Conservation (phyloP, 768 basidiomycete species). For the Leccinum variicolor region DNA sequence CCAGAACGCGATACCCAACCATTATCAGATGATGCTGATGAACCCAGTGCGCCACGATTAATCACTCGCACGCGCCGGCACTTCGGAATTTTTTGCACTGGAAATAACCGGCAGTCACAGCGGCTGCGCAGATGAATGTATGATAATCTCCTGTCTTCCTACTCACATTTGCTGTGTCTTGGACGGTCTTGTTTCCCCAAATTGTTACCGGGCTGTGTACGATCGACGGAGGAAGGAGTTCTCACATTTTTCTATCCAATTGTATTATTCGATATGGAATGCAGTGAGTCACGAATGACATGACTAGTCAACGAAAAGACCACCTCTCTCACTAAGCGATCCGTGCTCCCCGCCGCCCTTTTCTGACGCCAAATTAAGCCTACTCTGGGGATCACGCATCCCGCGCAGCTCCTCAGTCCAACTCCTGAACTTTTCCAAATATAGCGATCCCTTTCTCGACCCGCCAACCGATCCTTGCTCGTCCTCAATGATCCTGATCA, state of each 20-base stretch:
- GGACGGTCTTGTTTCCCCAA: constrained; percentile 5
- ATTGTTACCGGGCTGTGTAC: constrained; percentile 9
- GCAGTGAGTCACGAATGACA: background rate
- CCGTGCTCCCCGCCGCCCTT: background rate
- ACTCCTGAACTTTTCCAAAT: constrained; percentile 38
- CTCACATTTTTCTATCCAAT: background rate
- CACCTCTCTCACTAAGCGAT: constrained; percentile 14
- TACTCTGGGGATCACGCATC: constrained; percentile 14
- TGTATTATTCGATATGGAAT: constrained; percentile 1
- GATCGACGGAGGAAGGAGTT: constrained; percentile 2
- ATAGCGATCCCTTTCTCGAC: constrained; percentile 31
- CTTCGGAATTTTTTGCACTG: constrained; percentile 39
- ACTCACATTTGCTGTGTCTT: background rate
- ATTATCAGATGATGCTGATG: constrained; percentile 3
- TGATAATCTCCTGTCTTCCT: background rate
- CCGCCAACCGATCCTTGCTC: constrained; percentile 38
- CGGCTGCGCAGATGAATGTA: constrained; percentile 8
- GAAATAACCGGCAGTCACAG: constrained; percentile 22
- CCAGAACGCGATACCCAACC: constrained; percentile 10
- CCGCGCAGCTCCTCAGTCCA: constrained; percentile 42
- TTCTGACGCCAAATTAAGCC: background rate
- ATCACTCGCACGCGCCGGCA: constrained; percentile 19
- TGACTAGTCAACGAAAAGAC: constrained; percentile 27
- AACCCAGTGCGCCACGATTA: constrained; percentile 7
- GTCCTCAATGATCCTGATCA: constrained; percentile 42